Evolutionary conservation across 352 stramenopile genomes (phyloP).

Genomic region (Thalassiosira sp.): DNA sequence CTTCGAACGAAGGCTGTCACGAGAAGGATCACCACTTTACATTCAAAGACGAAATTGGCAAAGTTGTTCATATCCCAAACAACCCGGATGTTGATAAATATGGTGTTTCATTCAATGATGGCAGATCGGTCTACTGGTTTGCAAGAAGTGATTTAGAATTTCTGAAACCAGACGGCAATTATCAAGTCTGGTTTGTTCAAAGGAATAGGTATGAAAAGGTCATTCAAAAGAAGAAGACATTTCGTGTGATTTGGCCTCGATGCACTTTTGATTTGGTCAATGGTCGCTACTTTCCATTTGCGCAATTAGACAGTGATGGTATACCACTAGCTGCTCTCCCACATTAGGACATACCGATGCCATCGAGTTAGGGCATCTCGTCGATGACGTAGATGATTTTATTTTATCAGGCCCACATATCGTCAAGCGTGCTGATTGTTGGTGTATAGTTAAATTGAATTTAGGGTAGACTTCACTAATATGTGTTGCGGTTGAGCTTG

Average conservation of each 20-base stretch:
- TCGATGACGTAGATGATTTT: too few relatives aligned
- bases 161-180: slow-evolving; percentile 65
- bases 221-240: slow-evolving; percentile 74
- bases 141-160: slow-evolving; percentile 56
- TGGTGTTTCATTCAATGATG: slow-evolving; percentile 75
- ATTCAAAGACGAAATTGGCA: slow-evolving; percentile 66
- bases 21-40: slow-evolving; percentile 44
- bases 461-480: too few relatives aligned
- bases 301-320: slow-evolving; percentile 48
- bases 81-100: slow-evolving; percentile 43
- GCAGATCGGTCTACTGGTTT: slow-evolving; percentile 70
- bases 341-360: too few relatives aligned
- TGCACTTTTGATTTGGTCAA: slow-evolving; percentile 80
- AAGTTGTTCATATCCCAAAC: slow-evolving; percentile 54
- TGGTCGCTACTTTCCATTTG: slow-evolving; percentile 75
- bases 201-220: slow-evolving; percentile 72
- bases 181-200: slow-evolving; percentile 75
- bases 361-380: too few relatives aligned
- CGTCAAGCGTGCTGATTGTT: too few relatives aligned
- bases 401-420: too few relatives aligned
- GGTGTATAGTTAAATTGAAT: too few relatives aligned
- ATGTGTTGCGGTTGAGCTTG: too few relatives aligned
- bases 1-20: slow-evolving; percentile 22
- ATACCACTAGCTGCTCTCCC: not conserved
- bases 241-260: slow-evolving; percentile 64